Evolutionary conservation across 345 rosid species (phyloP), one percentile per base, ranked within the genome.

Genomic region (Populus nigra): DNA sequence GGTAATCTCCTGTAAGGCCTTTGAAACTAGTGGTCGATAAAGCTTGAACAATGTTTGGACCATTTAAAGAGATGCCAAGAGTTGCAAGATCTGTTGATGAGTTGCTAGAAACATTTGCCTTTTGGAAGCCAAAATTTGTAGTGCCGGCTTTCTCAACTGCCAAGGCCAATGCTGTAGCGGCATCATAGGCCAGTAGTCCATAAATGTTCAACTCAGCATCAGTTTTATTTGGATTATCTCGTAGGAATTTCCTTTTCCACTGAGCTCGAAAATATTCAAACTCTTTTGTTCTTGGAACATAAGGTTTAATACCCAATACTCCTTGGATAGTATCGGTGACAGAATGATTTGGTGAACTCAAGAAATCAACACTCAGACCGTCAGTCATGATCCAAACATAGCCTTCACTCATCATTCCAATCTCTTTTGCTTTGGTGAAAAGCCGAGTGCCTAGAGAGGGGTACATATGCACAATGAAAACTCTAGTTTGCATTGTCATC

Each of bases 361-460:
- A 70, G 35, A 65, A 49, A 75, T 65, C 61, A 7, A 11, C 62
- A 7, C 79, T 63, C 36, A 80, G 71, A n/a, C 83, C 89, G 20
- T 79, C 75, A 2, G 81, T 85, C 10, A 83, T 38, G 9, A 92
- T 78, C 94, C 97, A 92, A 16, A 80, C 90, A 65, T 87, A 90
- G 7, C 94, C 94, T 35, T 80, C 72, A 3, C 76, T 65, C 91
- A 92, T 87, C 93, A 92, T 92, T 33, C 92, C 91, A 0, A 62
- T 69, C 78, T 86, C 84, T 43, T 65, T 73, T 4, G 88, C 92
- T 77, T 75, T 80, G 2, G 77, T 29, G 17, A 92, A 86, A 57
- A 90, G 3, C 3, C 87, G 72, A 47, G 83, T 50, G 5, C 84
- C 92, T 0, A 87, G 82, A 36, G 29, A 39, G 1, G 76, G 41